A percentile compares a stretch with the other conserved stretches of the same genome.
Conservation (phyloP, 306 rosid genomes). For the Cucurbita moschata region DNA sequence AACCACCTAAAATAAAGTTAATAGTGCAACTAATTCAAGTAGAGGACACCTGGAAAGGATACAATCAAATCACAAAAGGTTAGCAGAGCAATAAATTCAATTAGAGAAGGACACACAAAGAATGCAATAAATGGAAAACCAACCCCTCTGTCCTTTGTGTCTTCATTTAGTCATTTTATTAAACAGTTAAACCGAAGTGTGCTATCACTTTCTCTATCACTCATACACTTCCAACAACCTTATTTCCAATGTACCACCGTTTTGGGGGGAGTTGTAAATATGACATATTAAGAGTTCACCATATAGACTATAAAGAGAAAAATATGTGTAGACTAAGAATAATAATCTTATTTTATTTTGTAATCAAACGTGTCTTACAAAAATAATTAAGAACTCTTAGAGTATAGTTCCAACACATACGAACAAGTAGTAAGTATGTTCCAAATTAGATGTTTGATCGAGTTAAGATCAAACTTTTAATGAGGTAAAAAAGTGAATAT, state of each 20-base stretch:
- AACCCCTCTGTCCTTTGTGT: not conserved
- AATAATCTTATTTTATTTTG: too few relatives aligned
- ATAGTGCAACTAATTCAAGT: not conserved
- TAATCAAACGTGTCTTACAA: too few relatives aligned
- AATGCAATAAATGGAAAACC: not conserved
- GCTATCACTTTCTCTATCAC: not conserved
- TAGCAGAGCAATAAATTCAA: not conserved
- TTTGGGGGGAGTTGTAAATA: not conserved
- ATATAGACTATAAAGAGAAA: too few relatives aligned
- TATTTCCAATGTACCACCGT: not conserved
- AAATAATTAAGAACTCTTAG: too few relatives aligned
- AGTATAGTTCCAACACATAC: too few relatives aligned
- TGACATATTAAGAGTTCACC: not conserved
- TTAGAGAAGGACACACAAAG: not conserved
- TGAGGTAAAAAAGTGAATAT: too few relatives aligned
- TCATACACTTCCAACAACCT: not conserved
- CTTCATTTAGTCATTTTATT: not conserved
- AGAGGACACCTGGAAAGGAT: not conserved
- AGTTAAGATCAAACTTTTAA: too few relatives aligned
- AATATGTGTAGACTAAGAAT: too few relatives aligned
- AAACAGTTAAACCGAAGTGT: not conserved
- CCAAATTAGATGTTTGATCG: too few relatives aligned
- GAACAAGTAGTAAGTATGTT: too few relatives aligned
- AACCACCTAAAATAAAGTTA: too few relatives aligned
- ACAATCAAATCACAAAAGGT: not conserved